Conservation (phyloP, 2,329 filamentous ascomycete species). For the Mycogone perniciosa region DNA sequence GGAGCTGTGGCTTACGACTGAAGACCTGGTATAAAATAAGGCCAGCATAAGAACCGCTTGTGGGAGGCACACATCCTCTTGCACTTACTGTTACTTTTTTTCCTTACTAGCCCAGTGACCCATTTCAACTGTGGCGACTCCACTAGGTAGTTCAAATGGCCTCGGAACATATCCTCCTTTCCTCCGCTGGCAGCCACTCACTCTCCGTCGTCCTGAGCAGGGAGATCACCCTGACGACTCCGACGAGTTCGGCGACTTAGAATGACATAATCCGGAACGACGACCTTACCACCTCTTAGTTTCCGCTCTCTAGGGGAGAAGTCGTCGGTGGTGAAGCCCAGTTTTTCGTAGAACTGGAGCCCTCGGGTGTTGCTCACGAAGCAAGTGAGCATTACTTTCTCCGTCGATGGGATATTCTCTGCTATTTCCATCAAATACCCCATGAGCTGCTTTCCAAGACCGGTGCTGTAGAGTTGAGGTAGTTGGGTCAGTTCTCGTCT, state of each 20-base stretch:
- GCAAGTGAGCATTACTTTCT: conserved; percentile 69
- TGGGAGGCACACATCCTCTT: no score
- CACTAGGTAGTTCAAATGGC: no score
- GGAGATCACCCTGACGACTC: conserved; percentile 9
- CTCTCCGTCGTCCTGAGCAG: no score
- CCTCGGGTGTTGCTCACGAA: conserved; percentile 56
- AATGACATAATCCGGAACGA: conserved; percentile 54
- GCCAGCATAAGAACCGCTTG: no score
- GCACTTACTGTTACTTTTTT: no score
- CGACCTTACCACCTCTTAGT: conserved; percentile 47
- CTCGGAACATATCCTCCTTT: neutral
- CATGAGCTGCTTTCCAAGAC: conserved; percentile 58
- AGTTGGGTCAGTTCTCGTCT: conserved; percentile 5
- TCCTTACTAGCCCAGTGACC: no score
- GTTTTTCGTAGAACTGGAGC: conserved; percentile 52
- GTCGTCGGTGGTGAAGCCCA: conserved; percentile 52
- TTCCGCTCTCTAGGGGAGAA: conserved; percentile 48
- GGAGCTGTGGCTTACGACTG: no score
- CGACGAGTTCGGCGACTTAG: conserved; percentile 44
- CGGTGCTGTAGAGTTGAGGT: conserved; percentile 39
- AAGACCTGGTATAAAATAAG: no score
- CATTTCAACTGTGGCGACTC: no score
- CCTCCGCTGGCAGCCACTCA: neutral
- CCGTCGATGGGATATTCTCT: conserved; percentile 44
- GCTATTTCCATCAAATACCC: conserved; percentile 47